phyloP scores from a whole-genome alignment of 2,329 filamentous ascomycete genomes.

The Monosporascus sp. region DNA sequence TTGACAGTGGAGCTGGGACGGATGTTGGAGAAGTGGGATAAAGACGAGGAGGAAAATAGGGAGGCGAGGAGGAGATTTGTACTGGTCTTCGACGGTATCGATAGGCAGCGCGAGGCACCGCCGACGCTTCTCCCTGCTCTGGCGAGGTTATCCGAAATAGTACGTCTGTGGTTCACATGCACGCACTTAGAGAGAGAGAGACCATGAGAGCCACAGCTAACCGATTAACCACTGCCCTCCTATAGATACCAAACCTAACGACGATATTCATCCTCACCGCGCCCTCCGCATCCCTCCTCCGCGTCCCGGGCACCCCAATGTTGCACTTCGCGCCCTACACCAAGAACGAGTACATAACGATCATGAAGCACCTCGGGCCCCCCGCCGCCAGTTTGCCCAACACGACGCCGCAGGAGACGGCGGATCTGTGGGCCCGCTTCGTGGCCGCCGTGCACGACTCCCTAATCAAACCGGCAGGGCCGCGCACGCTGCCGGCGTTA shows the following conservation, averaged over 20 bases:
- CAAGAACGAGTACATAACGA: slow-evolving; percentile 71
- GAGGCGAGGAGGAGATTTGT: slow-evolving; percentile 57
- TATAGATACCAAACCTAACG: slow-evolving; percentile 71
- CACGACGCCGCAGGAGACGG: slow-evolving; percentile 49
- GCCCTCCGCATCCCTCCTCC: slow-evolving; percentile 46
- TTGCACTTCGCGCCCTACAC: slow-evolving; percentile 81
- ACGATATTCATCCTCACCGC: slow-evolving; percentile 55
- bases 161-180: slow-evolving; percentile 36
- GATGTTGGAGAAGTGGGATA: slow-evolving; percentile 42
- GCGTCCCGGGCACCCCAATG: slow-evolving; percentile 63
- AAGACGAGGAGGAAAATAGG: background rate
- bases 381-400: slow-evolving; percentile 42
- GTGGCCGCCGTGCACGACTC: slow-evolving; percentile 82
- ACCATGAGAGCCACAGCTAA: slow-evolving; percentile 1
- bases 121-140: slow-evolving; percentile 75
- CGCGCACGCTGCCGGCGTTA: slow-evolving; percentile 72
- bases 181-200: no score
- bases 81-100: slow-evolving; percentile 82
- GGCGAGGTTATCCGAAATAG: slow-evolving; percentile 73
- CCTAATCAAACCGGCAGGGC: slow-evolving; percentile 66
- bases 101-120: slow-evolving; percentile 74
- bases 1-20: slow-evolving; percentile 67
- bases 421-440: slow-evolving; percentile 75
- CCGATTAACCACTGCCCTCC: slow-evolving; percentile 2
- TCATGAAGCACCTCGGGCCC: slow-evolving; percentile 51